Percentiles rank a stretch among this genome's conserved stretches.
These are phyloP conservation scores for Phytomonas serpens DNA, from an alignment of 208 protist genomes.

Conservation along the genomic window DNA sequence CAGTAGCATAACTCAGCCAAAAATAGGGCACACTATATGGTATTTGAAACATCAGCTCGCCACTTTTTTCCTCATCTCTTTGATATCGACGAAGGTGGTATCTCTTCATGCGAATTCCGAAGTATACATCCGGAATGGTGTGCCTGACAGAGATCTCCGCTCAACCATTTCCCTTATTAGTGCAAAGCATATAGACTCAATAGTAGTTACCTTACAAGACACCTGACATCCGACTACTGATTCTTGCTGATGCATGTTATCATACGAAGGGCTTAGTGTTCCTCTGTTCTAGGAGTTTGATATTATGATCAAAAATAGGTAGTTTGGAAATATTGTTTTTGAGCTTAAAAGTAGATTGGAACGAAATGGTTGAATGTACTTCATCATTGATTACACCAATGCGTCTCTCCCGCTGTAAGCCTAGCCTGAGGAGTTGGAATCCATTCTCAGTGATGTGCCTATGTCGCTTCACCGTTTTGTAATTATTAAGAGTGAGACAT, in stretches of 20 bases:
- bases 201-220: slow-evolving; percentile 62
- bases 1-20: not conserved
- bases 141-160: slow-evolving; percentile 13
- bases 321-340: slow-evolving; percentile 27
- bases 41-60: not conserved
- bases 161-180: slow-evolving; percentile 36
- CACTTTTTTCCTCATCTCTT: not conserved
- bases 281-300: slow-evolving; percentile 51
- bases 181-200: slow-evolving; percentile 45
- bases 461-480: slow-evolving; percentile 32
- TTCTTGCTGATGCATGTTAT: slow-evolving; percentile 47
- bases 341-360: slow-evolving; percentile 23
- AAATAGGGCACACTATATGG: not conserved
- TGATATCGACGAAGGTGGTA: not conserved
- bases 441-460: slow-evolving; percentile 22
- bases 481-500: slow-evolving; percentile 55
- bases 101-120: not conserved
- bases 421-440: slow-evolving; percentile 47
- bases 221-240: slow-evolving; percentile 56
- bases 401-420: slow-evolving; percentile 40
- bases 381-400: slow-evolving; percentile 62
- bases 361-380: slow-evolving; percentile 48
- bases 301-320: slow-evolving; percentile 25
- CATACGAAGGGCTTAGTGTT: slow-evolving; percentile 25
- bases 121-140: slow-evolving; percentile 13